Percentiles rank a stretch among this genome's conserved stretches.
phyloP scores from a whole-genome alignment of 345 rosid species.

The Orychophragmus violaceus region DNA sequence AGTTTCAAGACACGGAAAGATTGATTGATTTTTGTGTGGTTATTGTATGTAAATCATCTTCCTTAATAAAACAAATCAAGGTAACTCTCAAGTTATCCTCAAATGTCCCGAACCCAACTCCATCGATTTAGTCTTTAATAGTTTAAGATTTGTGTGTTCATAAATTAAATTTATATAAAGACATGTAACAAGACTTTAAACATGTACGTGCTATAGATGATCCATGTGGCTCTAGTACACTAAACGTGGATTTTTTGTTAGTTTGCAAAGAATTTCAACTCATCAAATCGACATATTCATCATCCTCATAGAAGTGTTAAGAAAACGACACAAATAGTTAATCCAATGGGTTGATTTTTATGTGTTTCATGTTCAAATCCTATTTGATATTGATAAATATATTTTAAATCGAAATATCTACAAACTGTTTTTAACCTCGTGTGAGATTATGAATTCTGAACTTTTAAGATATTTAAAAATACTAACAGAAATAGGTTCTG shows the following conservation, averaged over 20 bases:
- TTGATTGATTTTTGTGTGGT: neutral
- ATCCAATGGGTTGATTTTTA: too few relatives aligned
- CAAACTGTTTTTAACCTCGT: too few relatives aligned
- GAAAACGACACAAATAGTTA: too few relatives aligned
- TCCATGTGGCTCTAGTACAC: neutral
- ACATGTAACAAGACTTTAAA: neutral
- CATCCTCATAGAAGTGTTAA: neutral
- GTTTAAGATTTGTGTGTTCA: neutral
- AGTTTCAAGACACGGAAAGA: neutral
- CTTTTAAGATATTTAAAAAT: neutral
- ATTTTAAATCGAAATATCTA: too few relatives aligned
- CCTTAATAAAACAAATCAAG: neutral
- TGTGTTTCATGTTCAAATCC: too few relatives aligned
- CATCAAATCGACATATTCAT: neutral
- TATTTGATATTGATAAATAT: too few relatives aligned
- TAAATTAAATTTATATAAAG: neutral
- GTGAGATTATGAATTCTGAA: too few relatives aligned
- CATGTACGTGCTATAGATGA: neutral
- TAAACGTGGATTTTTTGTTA: neutral
- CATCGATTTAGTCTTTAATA: too few relatives aligned
- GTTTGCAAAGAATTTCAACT: neutral
- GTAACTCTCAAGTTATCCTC: neutral
- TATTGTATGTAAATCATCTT: neutral
- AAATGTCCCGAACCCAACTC: neutral
- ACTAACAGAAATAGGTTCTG: neutral